Base-by-base conservation (phyloP, 2,329 filamentous ascomycete genomes). In the Pyrenophora seminiperda region DNA sequence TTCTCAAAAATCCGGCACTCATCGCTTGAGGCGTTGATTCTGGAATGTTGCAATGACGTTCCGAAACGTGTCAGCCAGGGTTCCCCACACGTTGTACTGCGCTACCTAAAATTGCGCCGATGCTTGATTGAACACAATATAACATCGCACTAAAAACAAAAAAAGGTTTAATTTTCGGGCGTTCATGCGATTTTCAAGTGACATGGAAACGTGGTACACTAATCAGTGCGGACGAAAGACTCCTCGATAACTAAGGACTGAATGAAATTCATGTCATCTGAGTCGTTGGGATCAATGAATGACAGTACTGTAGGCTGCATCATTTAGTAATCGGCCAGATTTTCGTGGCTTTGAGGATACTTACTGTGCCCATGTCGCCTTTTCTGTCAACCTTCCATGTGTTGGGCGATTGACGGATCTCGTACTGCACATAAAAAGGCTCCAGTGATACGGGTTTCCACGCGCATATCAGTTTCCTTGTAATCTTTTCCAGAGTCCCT, bases 391-490 rank as follows among this genome's bases (percentile, higher is more conserved):
- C 34, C 14, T 54, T 47, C 58, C 62, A 65, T 30, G 20, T 45
- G 15, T 31, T 49, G 7, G 36, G 40, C 19, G 36, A 38, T 24
- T 48, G 47, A 24, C 47, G 53, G n/a, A 37, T 52, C 45, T 71
- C 68, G 4, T 61, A 47, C 30, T 70, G 65, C 10, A 51, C 53
- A 27, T 64, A 65, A 31, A 66, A 63, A 3, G 54, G 41, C 9
- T 56, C 56, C 0, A 48, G 34, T 1, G 50, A 19, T 2, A 41
- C 38, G 5, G 44, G 27, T 13, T 50, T 37, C 47, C 49, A 56
- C 14, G 63, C 56, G 10, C 19, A 47, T 5, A 47, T 49, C 5
- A 70, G 47, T 27, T 52, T 55, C 20, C 62, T 57, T 3, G 53
- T 54, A 3, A 70, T 54, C 20, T 53, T 62, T 20, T 41, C 53